Base-by-base conservation (phyloP, 768 basidiomycete species). In the Mycena rebaudengoi region DNA sequence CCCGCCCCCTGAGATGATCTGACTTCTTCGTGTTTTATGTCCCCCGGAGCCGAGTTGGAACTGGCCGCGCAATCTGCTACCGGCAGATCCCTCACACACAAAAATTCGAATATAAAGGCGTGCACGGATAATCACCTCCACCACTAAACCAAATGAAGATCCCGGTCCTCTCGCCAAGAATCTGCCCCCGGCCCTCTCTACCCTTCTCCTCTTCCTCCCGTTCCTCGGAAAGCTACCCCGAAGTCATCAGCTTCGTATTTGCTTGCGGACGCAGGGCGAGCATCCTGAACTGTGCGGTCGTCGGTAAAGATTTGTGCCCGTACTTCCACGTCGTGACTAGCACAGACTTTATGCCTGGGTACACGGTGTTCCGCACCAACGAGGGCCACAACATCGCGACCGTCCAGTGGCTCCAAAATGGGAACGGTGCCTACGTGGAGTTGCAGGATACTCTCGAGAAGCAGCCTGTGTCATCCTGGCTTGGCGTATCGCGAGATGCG, bases 281-380 rank as follows among this genome's bases (percentile, higher is more conserved):
- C 21, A 52, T 54, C 13, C 37, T 43, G 29, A 46, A 57, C 44
- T 57, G 55, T 23, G 41, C 55, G 3, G 55, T 46, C 6, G 55
- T 57, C 30, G 32, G 44, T 7, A 8, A n/a, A 2, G 55, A 57
- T 5, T 14, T 25, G 7, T 57, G 29, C 41, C 55, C 55, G 2
- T 57, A 57, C 43, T 57, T 45, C 23, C 55, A 57, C 23, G 41
- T 57, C 44, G 55, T 57, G 16, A 57, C 55, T 2, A 25, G 40
- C 20, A 14, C 33, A 23, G 50, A 39, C 35, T 21, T 16, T 16
- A 7, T 37, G 30, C 55, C 55, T 14, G 55, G 55, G 16, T 30
- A 57, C 55, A 57, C 55, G 7, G 30, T 46, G 5, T 32, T 57
- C 21, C 43, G 55, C 30, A 57, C 55, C 20, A 45, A 57, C 25